Evolutionary conservation across 495 filamentous ascomycete genomes (phyloP).

Genomic region (Hyaloscypha finlandica): DNA sequence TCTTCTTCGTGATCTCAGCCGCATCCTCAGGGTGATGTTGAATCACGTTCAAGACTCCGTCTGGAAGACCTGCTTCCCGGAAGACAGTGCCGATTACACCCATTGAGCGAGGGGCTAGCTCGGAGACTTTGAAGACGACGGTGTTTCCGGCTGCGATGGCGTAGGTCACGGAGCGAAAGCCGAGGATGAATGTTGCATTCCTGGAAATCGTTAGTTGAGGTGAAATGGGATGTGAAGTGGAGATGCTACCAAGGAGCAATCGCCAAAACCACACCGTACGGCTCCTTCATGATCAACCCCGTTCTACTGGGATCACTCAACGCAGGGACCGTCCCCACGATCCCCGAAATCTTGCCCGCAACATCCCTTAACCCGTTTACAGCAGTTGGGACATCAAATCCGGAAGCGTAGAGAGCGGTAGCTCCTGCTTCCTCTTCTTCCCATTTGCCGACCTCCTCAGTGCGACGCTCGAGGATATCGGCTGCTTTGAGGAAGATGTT

Average conservation of each 20-base stretch:
- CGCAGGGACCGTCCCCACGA: constrained; percentile 63
- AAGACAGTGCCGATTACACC: constrained; percentile 70
- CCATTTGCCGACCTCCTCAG: constrained; percentile 61
- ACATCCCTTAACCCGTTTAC: constrained; percentile 66
- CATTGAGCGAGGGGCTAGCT: constrained; percentile 39
- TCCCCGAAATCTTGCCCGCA: constrained; percentile 61
- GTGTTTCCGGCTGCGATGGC: constrained; percentile 82
- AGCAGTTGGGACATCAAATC: constrained; percentile 53
- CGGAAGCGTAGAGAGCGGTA: constrained; percentile 15
- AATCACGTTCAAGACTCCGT: constrained; percentile 58
- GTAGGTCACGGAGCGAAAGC: constrained; percentile 63
- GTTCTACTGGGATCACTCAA: constrained; percentile 51
- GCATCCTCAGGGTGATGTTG: constrained; percentile 52
- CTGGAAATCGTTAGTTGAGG: constrained; percentile 31
- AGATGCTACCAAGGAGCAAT: constrained; percentile 64
- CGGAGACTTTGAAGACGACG: constrained; percentile 71
- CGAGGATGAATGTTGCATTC: constrained; percentile 76
- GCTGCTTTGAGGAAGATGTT: constrained; percentile 72
- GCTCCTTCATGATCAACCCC: constrained; percentile 76
- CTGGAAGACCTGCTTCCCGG: constrained; percentile 69
- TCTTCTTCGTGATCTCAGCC: constrained; percentile 48
- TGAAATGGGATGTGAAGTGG: neutral
- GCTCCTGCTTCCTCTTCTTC: constrained; percentile 71
- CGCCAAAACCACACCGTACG: constrained; percentile 76
- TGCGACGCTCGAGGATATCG: constrained; percentile 61